A percentile compares a stretch with the other conserved stretches of the same genome.
phyloP scores from a whole-genome alignment of 352 stramenopile species.

The Plasmopara viticola region DNA sequence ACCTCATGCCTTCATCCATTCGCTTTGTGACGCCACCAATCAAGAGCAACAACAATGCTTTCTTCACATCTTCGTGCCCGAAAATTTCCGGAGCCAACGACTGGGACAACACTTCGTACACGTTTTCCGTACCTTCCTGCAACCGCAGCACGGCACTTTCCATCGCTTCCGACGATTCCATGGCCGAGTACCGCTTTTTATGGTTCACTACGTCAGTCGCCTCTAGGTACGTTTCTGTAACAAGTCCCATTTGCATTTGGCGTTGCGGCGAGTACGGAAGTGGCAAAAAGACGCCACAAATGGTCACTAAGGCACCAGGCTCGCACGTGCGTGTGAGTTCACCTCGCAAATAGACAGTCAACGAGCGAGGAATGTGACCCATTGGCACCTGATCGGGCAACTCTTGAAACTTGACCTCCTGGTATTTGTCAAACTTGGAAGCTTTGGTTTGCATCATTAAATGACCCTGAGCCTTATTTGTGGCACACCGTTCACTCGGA shows the following conservation, averaged over 20 bases:
- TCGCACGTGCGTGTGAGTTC: constrained; percentile 91
- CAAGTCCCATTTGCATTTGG: constrained; percentile 95
- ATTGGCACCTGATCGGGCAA: constrained; percentile 93
- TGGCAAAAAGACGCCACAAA: constrained; percentile 96
- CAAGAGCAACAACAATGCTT: constrained; percentile 96
- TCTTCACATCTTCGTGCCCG: constrained; percentile 99
- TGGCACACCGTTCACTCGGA: constrained; percentile 83
- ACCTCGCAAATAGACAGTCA: constrained; percentile 89
- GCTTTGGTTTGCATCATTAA: constrained; percentile 95
- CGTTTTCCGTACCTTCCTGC: constrained; percentile 56
- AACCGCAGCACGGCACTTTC: constrained; percentile 65
- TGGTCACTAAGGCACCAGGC: constrained; percentile 94
- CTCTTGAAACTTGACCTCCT: constrained; percentile 97
- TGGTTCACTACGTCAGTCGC: constrained; percentile 93
- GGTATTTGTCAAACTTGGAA: constrained; percentile 98
- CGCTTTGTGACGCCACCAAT: constrained; percentile 90
- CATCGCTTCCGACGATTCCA: constrained; percentile 82
- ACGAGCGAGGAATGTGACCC: constrained; percentile 94
- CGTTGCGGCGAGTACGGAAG: constrained; percentile 88
- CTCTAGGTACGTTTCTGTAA: constrained; percentile 97
- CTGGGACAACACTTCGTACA: constrained; percentile 92
- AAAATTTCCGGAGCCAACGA: constrained; percentile 99
- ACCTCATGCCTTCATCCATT: constrained; percentile 92
- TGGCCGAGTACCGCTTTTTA: constrained; percentile 96
- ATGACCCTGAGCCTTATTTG: constrained; percentile 68